Evolutionary conservation across 2,329 filamentous ascomycete species (phyloP).

Genomic region (Colletotrichum destructivum): DNA sequence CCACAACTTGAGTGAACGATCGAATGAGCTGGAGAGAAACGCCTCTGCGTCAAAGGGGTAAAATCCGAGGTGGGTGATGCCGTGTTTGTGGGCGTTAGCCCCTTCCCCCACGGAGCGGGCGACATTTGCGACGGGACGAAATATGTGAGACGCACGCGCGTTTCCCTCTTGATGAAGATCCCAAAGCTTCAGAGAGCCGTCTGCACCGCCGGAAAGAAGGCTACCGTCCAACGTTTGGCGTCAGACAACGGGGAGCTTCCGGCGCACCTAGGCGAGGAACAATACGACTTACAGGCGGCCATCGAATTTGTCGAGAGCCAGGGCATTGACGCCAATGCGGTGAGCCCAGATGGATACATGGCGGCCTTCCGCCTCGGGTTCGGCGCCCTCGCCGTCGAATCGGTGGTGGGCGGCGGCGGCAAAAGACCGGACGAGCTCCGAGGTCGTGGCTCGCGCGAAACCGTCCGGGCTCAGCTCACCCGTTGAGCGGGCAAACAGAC

Average conservation of each 20-base stretch:
- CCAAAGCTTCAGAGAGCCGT: slow-evolving; percentile 89
- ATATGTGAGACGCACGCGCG: slow-evolving; percentile 62
- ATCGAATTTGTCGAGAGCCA: slow-evolving; percentile 87
- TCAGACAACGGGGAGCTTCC: not conserved
- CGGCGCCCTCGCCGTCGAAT: slow-evolving; percentile 72
- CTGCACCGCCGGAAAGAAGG: slow-evolving; percentile 87
- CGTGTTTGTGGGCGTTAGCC: slow-evolving; percentile 71
- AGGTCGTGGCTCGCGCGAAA: slow-evolving; percentile 77
- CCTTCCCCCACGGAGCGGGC: slow-evolving; percentile 56
- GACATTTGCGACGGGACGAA: slow-evolving; percentile 68
- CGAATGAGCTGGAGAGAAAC: slow-evolving; percentile 84
- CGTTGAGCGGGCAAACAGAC: slow-evolving; percentile 82
- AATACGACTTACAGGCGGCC: slow-evolving; percentile 73
- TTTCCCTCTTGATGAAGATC: slow-evolving; percentile 78
- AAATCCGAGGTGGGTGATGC: slow-evolving; percentile 83
- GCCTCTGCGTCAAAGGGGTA: slow-evolving; percentile 84
- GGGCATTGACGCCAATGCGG: slow-evolving; percentile 81
- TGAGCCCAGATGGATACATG: slow-evolving; percentile 72
- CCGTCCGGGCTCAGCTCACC: slow-evolving; percentile 76
- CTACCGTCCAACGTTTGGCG: slow-evolving; percentile 56
- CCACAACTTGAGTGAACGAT: slow-evolving; percentile 83
- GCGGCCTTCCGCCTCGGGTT: slow-evolving; percentile 33
- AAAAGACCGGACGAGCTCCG: slow-evolving; percentile 78
- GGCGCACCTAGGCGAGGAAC: not conserved
- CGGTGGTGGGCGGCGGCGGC: slow-evolving; percentile 76